Conservation (phyloP, 2,329 filamentous ascomycete genomes). For the Amesomyces nigricolor region DNA sequence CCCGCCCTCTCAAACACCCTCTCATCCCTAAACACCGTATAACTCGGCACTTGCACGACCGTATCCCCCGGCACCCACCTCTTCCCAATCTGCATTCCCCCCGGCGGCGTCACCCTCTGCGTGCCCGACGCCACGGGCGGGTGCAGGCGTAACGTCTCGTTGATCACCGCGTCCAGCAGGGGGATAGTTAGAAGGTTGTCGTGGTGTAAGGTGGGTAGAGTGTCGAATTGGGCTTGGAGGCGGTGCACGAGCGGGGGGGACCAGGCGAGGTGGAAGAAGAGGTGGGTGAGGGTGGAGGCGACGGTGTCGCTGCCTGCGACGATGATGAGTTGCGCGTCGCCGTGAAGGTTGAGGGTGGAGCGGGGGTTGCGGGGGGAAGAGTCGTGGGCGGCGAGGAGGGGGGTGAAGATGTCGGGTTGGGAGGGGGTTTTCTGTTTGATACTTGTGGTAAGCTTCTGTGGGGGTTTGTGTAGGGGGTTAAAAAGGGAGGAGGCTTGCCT, state of each 20-base stretch:
- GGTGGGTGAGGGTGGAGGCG: constrained; percentile 19
- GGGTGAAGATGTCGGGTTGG: constrained; percentile 19
- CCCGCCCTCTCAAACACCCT: constrained; percentile 12
- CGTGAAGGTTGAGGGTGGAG: constrained; percentile 17
- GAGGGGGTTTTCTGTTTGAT: constrained; percentile 12
- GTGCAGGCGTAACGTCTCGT: constrained; percentile 15
- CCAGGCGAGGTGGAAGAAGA: constrained; percentile 22
- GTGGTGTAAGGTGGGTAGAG: constrained; percentile 10
- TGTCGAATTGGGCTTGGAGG: constrained; percentile 20
- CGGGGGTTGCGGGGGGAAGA: constrained; percentile 2
- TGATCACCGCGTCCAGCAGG: constrained; percentile 14
- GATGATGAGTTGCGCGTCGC: constrained; percentile 20
- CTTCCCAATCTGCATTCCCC: constrained; percentile 27
- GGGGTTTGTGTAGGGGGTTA: background rate
- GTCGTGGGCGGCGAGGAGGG: constrained; percentile 13
- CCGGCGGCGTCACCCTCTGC: constrained; percentile 28
- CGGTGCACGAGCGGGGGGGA: constrained; percentile 12
- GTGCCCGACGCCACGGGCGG: constrained; percentile 15
- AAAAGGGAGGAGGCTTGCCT: background rate
- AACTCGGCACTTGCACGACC: constrained; percentile 22
- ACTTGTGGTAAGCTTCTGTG: too few relatives aligned
- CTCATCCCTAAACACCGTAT: constrained; percentile 21
- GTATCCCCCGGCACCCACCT: constrained; percentile 23
- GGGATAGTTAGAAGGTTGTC: constrained; percentile 11
- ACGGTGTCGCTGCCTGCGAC: constrained; percentile 24